phyloP scores from a whole-genome alignment of 176 grass and related monocot species.

The Eleusine indica region DNA sequence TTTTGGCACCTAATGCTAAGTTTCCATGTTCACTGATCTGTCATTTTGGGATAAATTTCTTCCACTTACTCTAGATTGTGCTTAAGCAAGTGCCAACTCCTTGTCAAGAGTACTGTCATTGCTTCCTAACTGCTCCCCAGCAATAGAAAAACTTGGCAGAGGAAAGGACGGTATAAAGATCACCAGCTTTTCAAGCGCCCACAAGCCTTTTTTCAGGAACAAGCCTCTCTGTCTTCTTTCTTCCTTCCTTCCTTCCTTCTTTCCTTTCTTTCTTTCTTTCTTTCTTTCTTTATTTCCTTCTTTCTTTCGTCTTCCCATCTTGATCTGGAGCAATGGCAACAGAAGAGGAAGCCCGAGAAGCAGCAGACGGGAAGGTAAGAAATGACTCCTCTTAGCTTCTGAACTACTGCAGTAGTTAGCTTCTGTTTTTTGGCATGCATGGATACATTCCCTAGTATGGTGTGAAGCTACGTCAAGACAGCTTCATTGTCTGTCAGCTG shows the following conservation, averaged over 20 bases:
- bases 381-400: slow-evolving; percentile 27
- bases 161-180: slow-evolving; percentile 55
- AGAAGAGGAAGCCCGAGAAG: slow-evolving; percentile 43
- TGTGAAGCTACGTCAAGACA: slow-evolving; percentile 14
- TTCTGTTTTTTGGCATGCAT: slow-evolving; percentile 47
- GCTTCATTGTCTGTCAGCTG: slow-evolving; percentile 25
- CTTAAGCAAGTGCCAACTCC: slow-evolving; percentile 33
- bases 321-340: slow-evolving; percentile 60
- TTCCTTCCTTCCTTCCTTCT: not conserved
- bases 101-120: slow-evolving; percentile 49
- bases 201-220: slow-evolving; percentile 38
- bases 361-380: slow-evolving; percentile 47
- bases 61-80: slow-evolving; percentile 18
- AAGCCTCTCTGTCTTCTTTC: slow-evolving; percentile 27
- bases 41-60: slow-evolving; percentile 46
- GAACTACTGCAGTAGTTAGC: slow-evolving; percentile 27
- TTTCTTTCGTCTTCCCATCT: slow-evolving; percentile 38
- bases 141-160: slow-evolving; percentile 60
- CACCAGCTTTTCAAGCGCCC: slow-evolving; percentile 51
- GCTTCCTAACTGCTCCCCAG: slow-evolving; percentile 40
- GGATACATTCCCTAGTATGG: not conserved
- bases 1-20: slow-evolving; percentile 53
- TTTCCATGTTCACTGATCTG: slow-evolving; percentile 51
- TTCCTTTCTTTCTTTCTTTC: slow-evolving; percentile 11
- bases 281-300: not conserved